These are phyloP conservation scores for Cerioporus squamosus DNA, from an alignment of 1,284 basidiomycete genomes.

Conservation along the genomic window DNA sequence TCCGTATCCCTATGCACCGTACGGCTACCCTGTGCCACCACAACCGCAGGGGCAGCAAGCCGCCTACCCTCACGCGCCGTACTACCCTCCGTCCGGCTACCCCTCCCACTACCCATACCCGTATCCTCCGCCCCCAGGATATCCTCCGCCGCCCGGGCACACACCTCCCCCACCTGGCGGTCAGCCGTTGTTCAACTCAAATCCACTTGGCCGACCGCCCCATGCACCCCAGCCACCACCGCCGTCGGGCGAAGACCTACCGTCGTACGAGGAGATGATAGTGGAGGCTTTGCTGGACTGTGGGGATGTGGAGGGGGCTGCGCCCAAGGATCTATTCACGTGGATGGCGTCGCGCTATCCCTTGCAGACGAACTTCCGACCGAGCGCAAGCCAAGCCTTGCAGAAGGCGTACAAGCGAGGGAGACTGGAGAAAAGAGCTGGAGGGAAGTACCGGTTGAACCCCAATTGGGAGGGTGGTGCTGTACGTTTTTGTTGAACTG, in stretches of 20 bases:
- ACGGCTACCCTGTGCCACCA: slow-evolving; percentile 27
- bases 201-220: slow-evolving; percentile 19
- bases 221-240: slow-evolving; percentile 28
- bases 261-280: slow-evolving; percentile 87
- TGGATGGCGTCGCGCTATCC: slow-evolving; percentile 83
- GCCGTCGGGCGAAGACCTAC: slow-evolving; percentile 62
- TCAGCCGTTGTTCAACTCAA: slow-evolving; percentile 16
- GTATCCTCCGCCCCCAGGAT: slow-evolving; percentile 50
- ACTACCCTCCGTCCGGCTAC: slow-evolving; percentile 42
- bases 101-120: slow-evolving; percentile 31
- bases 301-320: slow-evolving; percentile 68
- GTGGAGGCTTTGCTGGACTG: slow-evolving; percentile 72
- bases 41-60: slow-evolving; percentile 42
- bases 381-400: slow-evolving; percentile 81
- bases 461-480: slow-evolving; percentile 78
- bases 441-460: slow-evolving; percentile 75
- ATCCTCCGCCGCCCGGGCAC: slow-evolving; percentile 20
- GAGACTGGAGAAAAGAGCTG: slow-evolving; percentile 69
- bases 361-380: slow-evolving; percentile 83
- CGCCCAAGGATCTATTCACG: slow-evolving; percentile 77
- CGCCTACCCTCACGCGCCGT: slow-evolving; percentile 64
- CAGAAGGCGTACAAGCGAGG: slow-evolving; percentile 83
- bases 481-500: slow-evolving; percentile 46
- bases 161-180: slow-evolving; percentile 10
- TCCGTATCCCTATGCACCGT: slow-evolving; percentile 35